Evolutionary conservation across 352 stramenopile species (phyloP).

Genomic region (Aphanomyces stellatus): DNA sequence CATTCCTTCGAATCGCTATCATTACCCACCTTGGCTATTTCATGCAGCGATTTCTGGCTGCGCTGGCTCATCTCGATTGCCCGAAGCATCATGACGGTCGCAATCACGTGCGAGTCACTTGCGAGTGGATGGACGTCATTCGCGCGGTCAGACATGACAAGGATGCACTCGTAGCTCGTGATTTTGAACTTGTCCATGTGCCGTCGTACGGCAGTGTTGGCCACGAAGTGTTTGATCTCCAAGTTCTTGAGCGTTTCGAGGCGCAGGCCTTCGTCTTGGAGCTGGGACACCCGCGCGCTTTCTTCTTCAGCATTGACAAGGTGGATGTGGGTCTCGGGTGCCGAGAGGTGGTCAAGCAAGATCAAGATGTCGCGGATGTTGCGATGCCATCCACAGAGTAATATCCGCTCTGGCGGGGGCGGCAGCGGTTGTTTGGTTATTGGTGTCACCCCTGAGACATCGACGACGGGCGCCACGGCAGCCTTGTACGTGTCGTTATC

Average conservation of each 20-base stretch:
- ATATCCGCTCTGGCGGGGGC: background rate
- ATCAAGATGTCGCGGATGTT: conserved; percentile 8
- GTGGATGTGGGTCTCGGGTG: background rate
- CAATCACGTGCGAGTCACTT: conserved; percentile 7
- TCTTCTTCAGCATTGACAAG: background rate
- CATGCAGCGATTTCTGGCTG: background rate
- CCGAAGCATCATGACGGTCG: conserved; percentile 1
- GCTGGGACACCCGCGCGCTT: background rate
- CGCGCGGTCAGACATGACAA: conserved; percentile 3
- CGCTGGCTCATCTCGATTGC: background rate
- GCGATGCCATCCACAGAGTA: conserved; percentile 8
- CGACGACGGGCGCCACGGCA: background rate
- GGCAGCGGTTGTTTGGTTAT: background rate
- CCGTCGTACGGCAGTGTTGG: background rate
- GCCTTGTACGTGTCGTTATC: background rate
- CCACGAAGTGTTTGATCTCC: background rate
- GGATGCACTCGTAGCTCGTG: background rate
- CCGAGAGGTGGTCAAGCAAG: background rate
- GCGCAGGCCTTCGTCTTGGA: background rate
- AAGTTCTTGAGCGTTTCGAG: background rate
- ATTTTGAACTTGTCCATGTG: background rate
- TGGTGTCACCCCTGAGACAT: no score
- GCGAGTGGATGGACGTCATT: background rate
- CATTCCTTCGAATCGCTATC: no score
- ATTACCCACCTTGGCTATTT: no score